phyloP scores from a whole-genome alignment of 805 yeast genomes.

The Blastobotrys chiropterorum region DNA sequence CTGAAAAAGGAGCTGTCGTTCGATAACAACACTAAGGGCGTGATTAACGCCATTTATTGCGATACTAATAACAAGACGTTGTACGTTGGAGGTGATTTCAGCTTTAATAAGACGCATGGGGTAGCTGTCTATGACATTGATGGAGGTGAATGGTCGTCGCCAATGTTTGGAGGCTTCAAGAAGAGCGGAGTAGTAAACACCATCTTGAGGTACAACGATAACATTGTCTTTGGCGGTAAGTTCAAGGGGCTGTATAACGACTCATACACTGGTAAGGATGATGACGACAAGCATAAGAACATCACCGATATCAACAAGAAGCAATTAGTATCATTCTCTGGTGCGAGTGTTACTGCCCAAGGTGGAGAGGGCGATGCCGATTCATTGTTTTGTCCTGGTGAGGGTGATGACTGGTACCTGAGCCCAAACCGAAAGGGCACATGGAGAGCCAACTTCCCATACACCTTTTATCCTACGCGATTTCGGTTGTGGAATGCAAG shows the following conservation, averaged over 20 bases:
- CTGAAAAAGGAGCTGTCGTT: conserved; percentile 13
- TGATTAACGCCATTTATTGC: conserved; percentile 41
- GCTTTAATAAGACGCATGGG: conserved; percentile 47
- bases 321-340: conserved; percentile 21
- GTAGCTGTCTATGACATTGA: conserved; percentile 58
- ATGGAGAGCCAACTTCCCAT: conserved; percentile 57
- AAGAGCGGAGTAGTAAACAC: conserved; percentile 52
- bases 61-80: conserved; percentile 44
- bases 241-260: conserved; percentile 57
- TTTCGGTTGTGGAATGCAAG: conserved; percentile 63
- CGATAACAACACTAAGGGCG: conserved; percentile 26
- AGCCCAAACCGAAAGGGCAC: conserved; percentile 48
- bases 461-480: conserved; percentile 57
- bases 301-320: conserved; percentile 54
- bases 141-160: conserved; percentile 35
- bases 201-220: conserved; percentile 43
- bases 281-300: conserved; percentile 1
- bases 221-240: conserved; percentile 72
- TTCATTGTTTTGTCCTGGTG: conserved; percentile 52
- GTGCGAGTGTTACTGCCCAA: conserved; percentile 21
- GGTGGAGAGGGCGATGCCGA: conserved; percentile 19
- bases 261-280: conserved; percentile 28
- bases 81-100: conserved; percentile 77
- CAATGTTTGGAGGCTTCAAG: conserved; percentile 77
- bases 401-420: conserved; percentile 45